phyloP scores from a whole-genome alignment of 345 rosid species.

The Clarkia xantiana region DNA sequence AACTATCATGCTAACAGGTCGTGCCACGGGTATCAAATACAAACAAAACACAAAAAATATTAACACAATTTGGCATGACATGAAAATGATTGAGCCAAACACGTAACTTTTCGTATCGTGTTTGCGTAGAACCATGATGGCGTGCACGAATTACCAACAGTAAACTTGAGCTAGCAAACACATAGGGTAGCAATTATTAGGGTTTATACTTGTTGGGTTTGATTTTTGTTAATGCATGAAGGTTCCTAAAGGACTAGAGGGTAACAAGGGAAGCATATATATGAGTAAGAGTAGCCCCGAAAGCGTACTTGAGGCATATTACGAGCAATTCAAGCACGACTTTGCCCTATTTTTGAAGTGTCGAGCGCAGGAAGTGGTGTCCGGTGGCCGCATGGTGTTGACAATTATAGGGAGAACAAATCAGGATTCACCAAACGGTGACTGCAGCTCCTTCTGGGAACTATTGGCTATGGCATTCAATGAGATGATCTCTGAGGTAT shows the following conservation, averaged over 20 bases:
- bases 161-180: too few relatives aligned
- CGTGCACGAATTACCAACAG: too few relatives aligned
- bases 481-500: slow-evolving; percentile 26
- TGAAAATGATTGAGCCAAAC: too few relatives aligned
- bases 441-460: slow-evolving; percentile 14
- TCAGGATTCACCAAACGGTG: slow-evolving; percentile 10
- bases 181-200: too few relatives aligned
- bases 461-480: slow-evolving; percentile 16
- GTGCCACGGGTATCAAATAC: too few relatives aligned
- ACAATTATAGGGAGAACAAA: slow-evolving; percentile 20
- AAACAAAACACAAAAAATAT: too few relatives aligned
- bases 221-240: not conserved
- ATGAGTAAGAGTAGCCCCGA: slow-evolving; percentile 22
- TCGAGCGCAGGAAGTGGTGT: slow-evolving; percentile 27
- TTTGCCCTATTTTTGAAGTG: slow-evolving; percentile 25
- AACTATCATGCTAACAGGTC: too few relatives aligned
- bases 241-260: slow-evolving; percentile 34
- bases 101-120: too few relatives aligned
- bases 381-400: slow-evolving; percentile 30
- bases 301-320: slow-evolving; percentile 20
- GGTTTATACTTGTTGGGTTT: too few relatives aligned
- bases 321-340: slow-evolving; percentile 28
- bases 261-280: slow-evolving; percentile 33
- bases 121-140: too few relatives aligned
- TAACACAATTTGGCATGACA: too few relatives aligned